Conservation (phyloP, 1,284 basidiomycete species). For the Austroboletus novae-zelandiae region DNA sequence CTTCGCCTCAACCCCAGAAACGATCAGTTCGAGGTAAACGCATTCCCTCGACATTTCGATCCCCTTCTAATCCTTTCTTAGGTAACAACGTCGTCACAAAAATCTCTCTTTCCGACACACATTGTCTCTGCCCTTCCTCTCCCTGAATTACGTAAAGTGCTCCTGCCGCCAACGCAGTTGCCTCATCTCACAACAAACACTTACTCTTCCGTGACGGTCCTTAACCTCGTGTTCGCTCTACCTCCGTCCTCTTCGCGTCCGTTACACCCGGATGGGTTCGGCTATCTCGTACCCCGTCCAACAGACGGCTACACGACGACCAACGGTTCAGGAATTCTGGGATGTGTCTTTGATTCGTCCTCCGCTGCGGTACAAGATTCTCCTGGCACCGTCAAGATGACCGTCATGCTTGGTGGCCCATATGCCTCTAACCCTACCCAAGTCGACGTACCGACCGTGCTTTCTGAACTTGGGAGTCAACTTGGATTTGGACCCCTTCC, state of each 20-base stretch:
- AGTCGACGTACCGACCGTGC: slow-evolving; percentile 30
- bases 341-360: slow-evolving; percentile 83
- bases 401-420: slow-evolving; percentile 92
- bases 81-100: slow-evolving; percentile 42
- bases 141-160: slow-evolving; percentile 55
- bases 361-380: slow-evolving; percentile 70
- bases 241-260: slow-evolving; percentile 38
- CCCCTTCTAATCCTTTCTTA: slow-evolving; percentile 24
- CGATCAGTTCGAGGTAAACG: slow-evolving; percentile 44
- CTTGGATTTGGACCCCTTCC: slow-evolving; percentile 55
- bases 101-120: slow-evolving; percentile 48
- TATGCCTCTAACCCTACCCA: slow-evolving; percentile 7
- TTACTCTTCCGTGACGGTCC: slow-evolving; percentile 63
- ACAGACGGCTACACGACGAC: slow-evolving; percentile 42
- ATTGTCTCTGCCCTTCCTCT: slow-evolving; percentile 73
- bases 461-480: slow-evolving; percentile 46
- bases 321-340: slow-evolving; percentile 60
- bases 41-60: slow-evolving; percentile 8
- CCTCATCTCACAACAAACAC: slow-evolving; percentile 56
- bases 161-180: slow-evolving; percentile 40
- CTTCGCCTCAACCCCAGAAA: slow-evolving; percentile 38
- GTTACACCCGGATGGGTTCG: slow-evolving; percentile 85
- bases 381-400: slow-evolving; percentile 61
- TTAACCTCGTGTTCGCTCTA: slow-evolving; percentile 72
- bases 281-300: slow-evolving; percentile 89